A percentile compares a stretch with the other conserved stretches of the same genome.
phyloP scores from a whole-genome alignment of 1,139 yeast species.

The Candida tunisiensis region DNA sequence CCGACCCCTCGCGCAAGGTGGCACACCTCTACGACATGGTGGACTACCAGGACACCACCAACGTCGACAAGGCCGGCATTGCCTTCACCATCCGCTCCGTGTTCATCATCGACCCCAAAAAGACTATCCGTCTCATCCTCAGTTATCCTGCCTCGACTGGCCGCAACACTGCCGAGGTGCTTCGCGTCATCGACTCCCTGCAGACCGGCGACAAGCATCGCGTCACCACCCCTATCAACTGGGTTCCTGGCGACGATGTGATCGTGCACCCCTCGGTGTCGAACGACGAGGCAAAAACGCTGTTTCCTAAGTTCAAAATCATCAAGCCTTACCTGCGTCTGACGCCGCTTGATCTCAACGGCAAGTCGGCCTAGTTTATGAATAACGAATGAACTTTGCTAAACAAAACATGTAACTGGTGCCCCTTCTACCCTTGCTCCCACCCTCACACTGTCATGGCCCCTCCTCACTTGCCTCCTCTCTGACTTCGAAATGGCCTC shows the following conservation, averaged over 20 bases:
- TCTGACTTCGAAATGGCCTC: no score
- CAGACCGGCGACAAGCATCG: conserved; percentile 59
- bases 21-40: conserved; percentile 65
- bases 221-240: conserved; percentile 71
- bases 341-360: conserved; percentile 23
- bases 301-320: conserved; percentile 61
- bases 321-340: conserved; percentile 65
- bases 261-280: conserved; percentile 61
- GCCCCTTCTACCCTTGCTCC: background rate
- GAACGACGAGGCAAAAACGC: conserved; percentile 53
- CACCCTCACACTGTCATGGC: no score
- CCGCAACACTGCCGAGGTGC: conserved; percentile 75
- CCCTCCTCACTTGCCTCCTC: no score
- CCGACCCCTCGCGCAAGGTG: conserved; percentile 57
- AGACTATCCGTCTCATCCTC: conserved; percentile 54
- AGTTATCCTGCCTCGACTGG: conserved; percentile 80
- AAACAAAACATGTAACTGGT: background rate
- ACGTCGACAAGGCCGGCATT: conserved; percentile 39
- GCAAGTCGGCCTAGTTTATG: background rate
- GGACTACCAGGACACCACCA: conserved; percentile 47
- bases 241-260: conserved; percentile 79
- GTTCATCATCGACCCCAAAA: conserved; percentile 65
- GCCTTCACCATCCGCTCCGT: conserved; percentile 68
- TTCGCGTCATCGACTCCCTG: conserved; percentile 66
- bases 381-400: background rate